Conservation (phyloP, 768 basidiomycete genomes). For the Floccularia luteovirens region DNA sequence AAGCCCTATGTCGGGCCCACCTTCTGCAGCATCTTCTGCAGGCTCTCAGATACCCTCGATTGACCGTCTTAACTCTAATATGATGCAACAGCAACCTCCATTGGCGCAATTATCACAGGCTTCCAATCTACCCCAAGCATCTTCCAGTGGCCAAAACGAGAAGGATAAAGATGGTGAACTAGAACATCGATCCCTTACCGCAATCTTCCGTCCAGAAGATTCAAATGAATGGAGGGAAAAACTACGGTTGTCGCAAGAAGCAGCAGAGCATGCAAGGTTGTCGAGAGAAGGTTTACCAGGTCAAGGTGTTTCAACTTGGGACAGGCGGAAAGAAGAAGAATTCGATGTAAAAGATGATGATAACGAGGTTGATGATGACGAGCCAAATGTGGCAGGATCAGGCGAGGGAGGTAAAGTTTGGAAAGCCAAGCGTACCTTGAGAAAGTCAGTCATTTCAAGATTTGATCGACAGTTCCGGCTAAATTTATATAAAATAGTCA, state of each 20-base stretch:
- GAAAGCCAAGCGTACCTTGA: slow-evolving; percentile 80
- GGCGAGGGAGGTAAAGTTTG: slow-evolving; percentile 70
- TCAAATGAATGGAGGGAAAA: slow-evolving; percentile 84
- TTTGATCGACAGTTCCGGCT: slow-evolving; percentile 8
- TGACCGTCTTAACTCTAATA: slow-evolving; percentile 45
- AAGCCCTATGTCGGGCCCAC: slow-evolving; percentile 41
- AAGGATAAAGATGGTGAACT: slow-evolving; percentile 40
- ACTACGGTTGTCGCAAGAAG: slow-evolving; percentile 58
- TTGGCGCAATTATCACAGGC: slow-evolving; percentile 25
- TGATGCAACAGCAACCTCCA: slow-evolving; percentile 30
- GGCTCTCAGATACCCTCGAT: slow-evolving; percentile 32
- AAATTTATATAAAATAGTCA: slow-evolving; percentile 47
- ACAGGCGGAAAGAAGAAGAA: slow-evolving; percentile 46
- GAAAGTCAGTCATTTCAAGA: slow-evolving; percentile 60
- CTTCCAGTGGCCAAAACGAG: slow-evolving; percentile 19
- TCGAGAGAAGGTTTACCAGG: slow-evolving; percentile 27
- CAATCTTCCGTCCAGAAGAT: slow-evolving; percentile 85
- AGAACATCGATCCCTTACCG: slow-evolving; percentile 54
- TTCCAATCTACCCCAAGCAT: slow-evolving; percentile 22
- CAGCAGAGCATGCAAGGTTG: slow-evolving; percentile 42
- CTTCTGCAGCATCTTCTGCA: slow-evolving; percentile 38
- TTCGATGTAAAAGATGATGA: slow-evolving; percentile 70
- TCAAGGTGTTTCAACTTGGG: slow-evolving; percentile 37
- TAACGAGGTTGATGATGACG: slow-evolving; percentile 57
- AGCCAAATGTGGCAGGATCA: slow-evolving; percentile 56